A percentile compares a stretch with the other conserved stretches of the same genome.
Evolutionary conservation across 441 rosid genomes (phyloP).

Genomic region (Populus tomentosa): DNA sequence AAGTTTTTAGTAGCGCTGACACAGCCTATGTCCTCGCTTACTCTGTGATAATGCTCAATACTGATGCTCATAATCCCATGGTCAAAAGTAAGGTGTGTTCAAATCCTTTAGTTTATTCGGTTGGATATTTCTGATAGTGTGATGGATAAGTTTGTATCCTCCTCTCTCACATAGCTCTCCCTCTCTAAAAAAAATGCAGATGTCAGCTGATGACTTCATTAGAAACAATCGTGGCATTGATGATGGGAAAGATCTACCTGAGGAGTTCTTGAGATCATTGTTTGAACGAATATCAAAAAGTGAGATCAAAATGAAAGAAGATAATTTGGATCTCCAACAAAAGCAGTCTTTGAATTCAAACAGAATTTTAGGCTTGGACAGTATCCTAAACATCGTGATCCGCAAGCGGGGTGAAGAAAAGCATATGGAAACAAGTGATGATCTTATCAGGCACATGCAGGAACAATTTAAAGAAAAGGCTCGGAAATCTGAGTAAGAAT

Average conservation of each 20-base stretch:
- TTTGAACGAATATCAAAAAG: constrained; percentile 88
- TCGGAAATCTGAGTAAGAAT: constrained; percentile 94
- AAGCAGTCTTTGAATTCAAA: constrained; percentile 69
- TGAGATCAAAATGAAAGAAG: constrained; percentile 98
- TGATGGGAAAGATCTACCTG: constrained; percentile 93
- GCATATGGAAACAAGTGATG: constrained; percentile 88
- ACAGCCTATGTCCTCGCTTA: constrained; percentile 99
- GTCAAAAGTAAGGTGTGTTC: constrained; percentile 91
- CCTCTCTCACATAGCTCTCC: constrained; percentile 3
- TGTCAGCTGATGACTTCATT: constrained; percentile 96
- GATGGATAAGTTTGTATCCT: constrained; percentile 16
- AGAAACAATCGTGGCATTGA: constrained; percentile 99
- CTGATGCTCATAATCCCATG: constrained; percentile 98
- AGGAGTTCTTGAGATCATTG: constrained; percentile 82
- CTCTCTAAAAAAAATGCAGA: constrained; percentile 37
- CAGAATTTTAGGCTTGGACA: constrained; percentile 80
- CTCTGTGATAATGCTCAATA: constrained; percentile 95
- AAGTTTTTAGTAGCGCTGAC: constrained; percentile 93
- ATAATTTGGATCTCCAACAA: constrained; percentile 73
- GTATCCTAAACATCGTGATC: constrained; percentile 90
- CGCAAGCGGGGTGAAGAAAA: constrained; percentile 80
- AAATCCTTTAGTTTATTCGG: constrained; percentile 11
- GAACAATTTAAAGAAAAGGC: constrained; percentile 97
- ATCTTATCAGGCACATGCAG: constrained; percentile 93
- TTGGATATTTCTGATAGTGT: constrained; percentile 21